phyloP scores from a whole-genome alignment of 2,329 filamentous ascomycete genomes.

The Elsinoe fawcettii region DNA sequence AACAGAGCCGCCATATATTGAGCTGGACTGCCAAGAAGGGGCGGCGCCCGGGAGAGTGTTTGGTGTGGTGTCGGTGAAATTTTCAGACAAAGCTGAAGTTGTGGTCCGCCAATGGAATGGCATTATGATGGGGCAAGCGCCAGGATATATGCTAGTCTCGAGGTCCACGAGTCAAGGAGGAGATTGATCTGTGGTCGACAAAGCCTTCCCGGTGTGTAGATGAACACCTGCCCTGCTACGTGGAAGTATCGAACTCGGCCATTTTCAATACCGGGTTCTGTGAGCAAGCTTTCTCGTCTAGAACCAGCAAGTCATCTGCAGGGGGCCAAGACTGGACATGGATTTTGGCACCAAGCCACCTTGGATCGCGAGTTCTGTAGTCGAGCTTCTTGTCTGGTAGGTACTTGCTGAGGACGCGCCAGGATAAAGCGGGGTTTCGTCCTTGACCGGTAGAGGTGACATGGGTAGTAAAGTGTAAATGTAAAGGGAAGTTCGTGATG shows the following conservation, averaged over 20 bases:
- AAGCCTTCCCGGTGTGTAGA: background rate
- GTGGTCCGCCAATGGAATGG: background rate
- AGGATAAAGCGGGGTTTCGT: background rate
- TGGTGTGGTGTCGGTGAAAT: background rate
- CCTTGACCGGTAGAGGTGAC: background rate
- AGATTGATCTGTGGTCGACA: background rate
- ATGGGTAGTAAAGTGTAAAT: background rate
- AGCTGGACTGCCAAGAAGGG: background rate
- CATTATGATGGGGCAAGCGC: background rate
- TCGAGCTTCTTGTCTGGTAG: too few species aligned
- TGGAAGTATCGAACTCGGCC: background rate
- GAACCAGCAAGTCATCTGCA: background rate
- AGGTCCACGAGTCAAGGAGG: background rate
- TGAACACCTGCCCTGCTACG: background rate
- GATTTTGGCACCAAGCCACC: background rate
- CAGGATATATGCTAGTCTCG: background rate
- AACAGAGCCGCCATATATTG: background rate
- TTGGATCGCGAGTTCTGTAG: too few species aligned
- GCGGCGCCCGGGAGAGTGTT: background rate
- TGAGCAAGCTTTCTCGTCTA: background rate
- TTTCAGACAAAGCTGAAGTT: background rate
- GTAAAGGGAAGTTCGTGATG: background rate
- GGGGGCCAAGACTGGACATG: background rate
- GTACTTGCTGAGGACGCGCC: background rate
- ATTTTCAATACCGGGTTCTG: background rate